Conservation (phyloP, 495 filamentous ascomycete species). For the Aspergillus conjunctus region DNA sequence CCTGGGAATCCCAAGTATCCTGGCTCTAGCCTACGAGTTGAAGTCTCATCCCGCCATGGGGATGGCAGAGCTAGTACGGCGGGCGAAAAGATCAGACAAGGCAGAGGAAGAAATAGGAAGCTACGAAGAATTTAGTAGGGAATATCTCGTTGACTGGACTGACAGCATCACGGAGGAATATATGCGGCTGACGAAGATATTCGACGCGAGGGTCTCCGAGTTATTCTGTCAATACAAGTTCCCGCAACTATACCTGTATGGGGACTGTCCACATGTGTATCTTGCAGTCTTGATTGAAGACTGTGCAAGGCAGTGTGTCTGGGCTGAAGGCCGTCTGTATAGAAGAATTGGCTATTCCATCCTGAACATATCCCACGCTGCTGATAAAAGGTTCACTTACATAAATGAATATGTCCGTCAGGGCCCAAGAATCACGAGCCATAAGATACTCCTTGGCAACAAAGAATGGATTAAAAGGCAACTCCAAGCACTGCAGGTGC, state of each 20-base stretch:
- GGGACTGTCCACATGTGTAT: slow-evolving; percentile 48
- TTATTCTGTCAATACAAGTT: slow-evolving; percentile 38
- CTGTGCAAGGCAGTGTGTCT: slow-evolving; percentile 60
- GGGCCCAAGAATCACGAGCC: slow-evolving; percentile 40
- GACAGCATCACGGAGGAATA: neutral
- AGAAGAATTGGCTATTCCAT: slow-evolving; percentile 62
- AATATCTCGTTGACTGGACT: slow-evolving; percentile 34
- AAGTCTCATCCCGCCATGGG: slow-evolving; percentile 25
- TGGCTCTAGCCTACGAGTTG: slow-evolving; percentile 41
- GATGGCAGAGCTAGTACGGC: slow-evolving; percentile 37
- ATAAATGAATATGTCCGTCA: slow-evolving; percentile 54
- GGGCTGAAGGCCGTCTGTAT: slow-evolving; percentile 57
- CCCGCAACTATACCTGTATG: slow-evolving; percentile 18
- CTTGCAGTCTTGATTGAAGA: slow-evolving; percentile 62
- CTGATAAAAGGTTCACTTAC: slow-evolving; percentile 15
- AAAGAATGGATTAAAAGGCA: slow-evolving; percentile 22
- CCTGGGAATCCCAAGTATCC: slow-evolving; percentile 39
- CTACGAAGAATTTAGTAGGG: slow-evolving; percentile 47
- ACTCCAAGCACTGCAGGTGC: slow-evolving; percentile 18
- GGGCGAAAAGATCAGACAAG: slow-evolving; percentile 24
- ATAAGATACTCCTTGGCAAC: slow-evolving; percentile 29
- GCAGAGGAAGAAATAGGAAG: slow-evolving; percentile 18
- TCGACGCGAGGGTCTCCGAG: slow-evolving; percentile 44
- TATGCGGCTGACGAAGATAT: slow-evolving; percentile 3
- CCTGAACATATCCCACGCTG: slow-evolving; percentile 44